A percentile compares a stretch with the other conserved stretches of the same genome.
phyloP scores from a whole-genome alignment of 345 rosid genomes.

The Mercurialis annua region DNA sequence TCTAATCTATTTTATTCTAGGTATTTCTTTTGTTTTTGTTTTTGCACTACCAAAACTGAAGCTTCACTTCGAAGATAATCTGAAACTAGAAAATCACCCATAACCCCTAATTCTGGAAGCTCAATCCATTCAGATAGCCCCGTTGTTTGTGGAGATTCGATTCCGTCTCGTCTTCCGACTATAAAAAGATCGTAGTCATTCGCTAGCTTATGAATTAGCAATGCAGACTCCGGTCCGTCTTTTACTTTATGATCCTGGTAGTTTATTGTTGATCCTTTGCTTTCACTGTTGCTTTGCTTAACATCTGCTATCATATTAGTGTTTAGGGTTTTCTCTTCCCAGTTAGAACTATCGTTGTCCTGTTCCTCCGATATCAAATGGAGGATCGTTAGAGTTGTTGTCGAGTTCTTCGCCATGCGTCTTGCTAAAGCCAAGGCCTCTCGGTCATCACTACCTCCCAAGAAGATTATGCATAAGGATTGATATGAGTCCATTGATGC shows the following conservation, averaged over 20 bases:
- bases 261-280: conserved; percentile 6
- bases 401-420: conserved; percentile 38
- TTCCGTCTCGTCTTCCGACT: conserved; percentile 46
- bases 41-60: conserved; percentile 59
- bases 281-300: neutral
- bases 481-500: too few relatives aligned
- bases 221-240: conserved; percentile 35
- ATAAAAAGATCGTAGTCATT: conserved; percentile 40
- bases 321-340: conserved; percentile 39
- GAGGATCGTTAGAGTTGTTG: conserved; percentile 29
- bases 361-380: conserved; percentile 18
- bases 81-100: conserved; percentile 66
- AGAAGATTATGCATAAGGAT: conserved; percentile 39
- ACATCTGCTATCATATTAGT: conserved; percentile 29
- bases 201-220: conserved; percentile 32
- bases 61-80: conserved; percentile 33
- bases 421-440: conserved; percentile 50
- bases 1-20: neutral
- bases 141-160: conserved; percentile 25
- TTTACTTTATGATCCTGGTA: conserved; percentile 31
- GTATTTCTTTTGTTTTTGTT: conserved; percentile 17
- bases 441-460: conserved; percentile 61
- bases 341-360: too few relatives aligned
- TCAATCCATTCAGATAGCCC: conserved; percentile 65
- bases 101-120: conserved; percentile 57